These are phyloP conservation scores for Aspergillus puulaauensis DNA, from an alignment of 2,329 filamentous ascomycete species.

Conservation along the genomic window DNA sequence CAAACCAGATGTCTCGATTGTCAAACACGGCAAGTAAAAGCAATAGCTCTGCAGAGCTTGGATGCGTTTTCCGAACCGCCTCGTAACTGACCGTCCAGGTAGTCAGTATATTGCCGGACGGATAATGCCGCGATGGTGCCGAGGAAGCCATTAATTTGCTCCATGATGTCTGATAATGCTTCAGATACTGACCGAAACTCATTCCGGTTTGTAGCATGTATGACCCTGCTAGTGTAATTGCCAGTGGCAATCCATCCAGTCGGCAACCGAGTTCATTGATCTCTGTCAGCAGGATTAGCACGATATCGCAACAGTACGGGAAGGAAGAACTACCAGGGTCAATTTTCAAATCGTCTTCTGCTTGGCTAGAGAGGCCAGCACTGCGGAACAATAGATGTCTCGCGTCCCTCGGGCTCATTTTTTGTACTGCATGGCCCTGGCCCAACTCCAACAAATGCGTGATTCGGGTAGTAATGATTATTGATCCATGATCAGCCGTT, in stretches of 20 bases:
- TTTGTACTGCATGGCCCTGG: no score
- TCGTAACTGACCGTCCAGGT: constrained; percentile 40
- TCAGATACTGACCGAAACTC: constrained; percentile 41
- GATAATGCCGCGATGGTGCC: constrained; percentile 19
- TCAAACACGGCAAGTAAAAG: constrained; percentile 46
- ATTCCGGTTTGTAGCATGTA: constrained; percentile 43
- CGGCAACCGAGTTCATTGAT: constrained; percentile 29
- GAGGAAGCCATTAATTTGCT: constrained; percentile 17
- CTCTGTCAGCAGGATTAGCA: constrained; percentile 11
- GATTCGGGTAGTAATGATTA: no score
- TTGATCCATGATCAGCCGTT: no score
- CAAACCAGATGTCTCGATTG: constrained; percentile 47
- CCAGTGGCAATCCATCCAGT: constrained; percentile 49
- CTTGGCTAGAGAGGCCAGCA: no score
- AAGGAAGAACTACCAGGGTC: no score
- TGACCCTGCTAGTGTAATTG: constrained; percentile 47
- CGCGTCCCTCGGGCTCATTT: no score
- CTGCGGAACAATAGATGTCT: no score
- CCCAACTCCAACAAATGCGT: no score
- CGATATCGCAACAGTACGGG: no score
- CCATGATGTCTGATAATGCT: constrained; percentile 43
- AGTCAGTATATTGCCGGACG: constrained; percentile 29
- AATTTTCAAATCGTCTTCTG: no score
- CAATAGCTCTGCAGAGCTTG: constrained; percentile 35
- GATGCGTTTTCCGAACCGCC: constrained; percentile 34